Conservation (phyloP, 352 stramenopile species). For the Pythium folliculosum region DNA sequence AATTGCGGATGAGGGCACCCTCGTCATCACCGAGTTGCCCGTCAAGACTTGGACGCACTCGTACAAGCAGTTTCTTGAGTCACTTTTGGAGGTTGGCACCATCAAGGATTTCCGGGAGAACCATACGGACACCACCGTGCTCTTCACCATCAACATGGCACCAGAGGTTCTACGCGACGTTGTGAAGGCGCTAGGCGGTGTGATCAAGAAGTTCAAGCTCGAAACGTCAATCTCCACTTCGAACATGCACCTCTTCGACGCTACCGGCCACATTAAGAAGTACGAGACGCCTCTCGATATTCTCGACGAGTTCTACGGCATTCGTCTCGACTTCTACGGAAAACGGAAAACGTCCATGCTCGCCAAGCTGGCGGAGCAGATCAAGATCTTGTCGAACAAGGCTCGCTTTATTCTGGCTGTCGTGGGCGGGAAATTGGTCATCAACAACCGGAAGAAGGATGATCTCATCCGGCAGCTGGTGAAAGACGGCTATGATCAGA, state of each 20-base stretch:
- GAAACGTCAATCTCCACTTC: slow-evolving; percentile 91
- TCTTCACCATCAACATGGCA: slow-evolving; percentile 90
- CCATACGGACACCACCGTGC: slow-evolving; percentile 91
- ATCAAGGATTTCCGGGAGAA: slow-evolving; percentile 95
- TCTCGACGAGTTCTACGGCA: slow-evolving; percentile 92
- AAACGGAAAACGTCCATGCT: slow-evolving; percentile 91
- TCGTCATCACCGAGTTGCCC: slow-evolving; percentile 97
- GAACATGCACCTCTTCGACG: slow-evolving; percentile 98
- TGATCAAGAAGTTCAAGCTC: slow-evolving; percentile 97
- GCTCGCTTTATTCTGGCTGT: slow-evolving; percentile 95
- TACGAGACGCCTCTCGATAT: slow-evolving; percentile 93
- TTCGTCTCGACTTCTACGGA: slow-evolving; percentile 92
- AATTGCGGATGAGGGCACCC: slow-evolving; percentile 80
- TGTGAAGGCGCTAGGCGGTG: slow-evolving; percentile 60
- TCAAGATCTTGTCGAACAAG: slow-evolving; percentile 94
- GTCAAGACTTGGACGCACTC: slow-evolving; percentile 95
- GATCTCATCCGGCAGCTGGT: slow-evolving; percentile 91
- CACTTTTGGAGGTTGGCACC: slow-evolving; percentile 80
- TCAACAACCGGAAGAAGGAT: slow-evolving; percentile 94
- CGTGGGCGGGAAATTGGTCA: slow-evolving; percentile 88
- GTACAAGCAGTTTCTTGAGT: slow-evolving; percentile 96
- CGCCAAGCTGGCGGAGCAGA: slow-evolving; percentile 89
- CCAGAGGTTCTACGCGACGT: slow-evolving; percentile 71
- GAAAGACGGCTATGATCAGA: slow-evolving; percentile 88
- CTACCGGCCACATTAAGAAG: slow-evolving; percentile 89